These are phyloP conservation scores for Kwoniella pini DNA, from an alignment of 768 basidiomycete genomes.

Conservation along the genomic window DNA sequence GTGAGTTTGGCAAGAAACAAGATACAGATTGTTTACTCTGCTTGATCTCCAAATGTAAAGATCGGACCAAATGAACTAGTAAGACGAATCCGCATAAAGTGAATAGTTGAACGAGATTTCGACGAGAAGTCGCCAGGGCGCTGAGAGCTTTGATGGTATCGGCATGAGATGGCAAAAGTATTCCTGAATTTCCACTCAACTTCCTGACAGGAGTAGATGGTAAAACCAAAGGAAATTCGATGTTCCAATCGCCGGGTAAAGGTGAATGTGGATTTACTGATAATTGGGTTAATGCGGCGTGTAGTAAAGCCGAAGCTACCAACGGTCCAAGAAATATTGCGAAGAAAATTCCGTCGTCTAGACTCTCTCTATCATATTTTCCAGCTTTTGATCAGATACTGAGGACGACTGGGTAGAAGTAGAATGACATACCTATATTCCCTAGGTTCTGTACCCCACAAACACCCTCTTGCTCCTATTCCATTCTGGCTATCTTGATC, in stretches of 20 bases:
- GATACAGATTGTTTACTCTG: conserved; percentile 25
- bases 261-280: conserved; percentile 43
- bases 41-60: conserved; percentile 68
- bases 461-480: conserved; percentile 38
- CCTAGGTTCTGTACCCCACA: conserved; percentile 54
- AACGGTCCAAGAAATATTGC: conserved; percentile 82
- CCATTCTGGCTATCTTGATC: conserved; percentile 26
- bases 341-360: conserved; percentile 82
- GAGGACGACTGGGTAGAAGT: too few relatives aligned
- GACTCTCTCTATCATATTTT: conserved; percentile 63
- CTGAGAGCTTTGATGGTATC: conserved; percentile 44
- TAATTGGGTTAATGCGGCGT: conserved; percentile 58
- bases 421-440: conserved; percentile 47
- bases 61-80: conserved; percentile 74
- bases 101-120: conserved; percentile 73
- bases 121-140: conserved; percentile 64
- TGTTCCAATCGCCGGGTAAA: conserved; percentile 69
- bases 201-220: conserved; percentile 56
- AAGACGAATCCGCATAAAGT: conserved; percentile 79
- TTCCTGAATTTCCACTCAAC: conserved; percentile 57
- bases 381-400: too few relatives aligned
- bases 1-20: neutral
- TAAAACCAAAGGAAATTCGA: conserved; percentile 70
- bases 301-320: conserved; percentile 68
- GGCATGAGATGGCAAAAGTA: conserved; percentile 40